Evolutionary conservation across 768 basidiomycete genomes (phyloP).

Genomic region (Tylopilus sp.): DNA sequence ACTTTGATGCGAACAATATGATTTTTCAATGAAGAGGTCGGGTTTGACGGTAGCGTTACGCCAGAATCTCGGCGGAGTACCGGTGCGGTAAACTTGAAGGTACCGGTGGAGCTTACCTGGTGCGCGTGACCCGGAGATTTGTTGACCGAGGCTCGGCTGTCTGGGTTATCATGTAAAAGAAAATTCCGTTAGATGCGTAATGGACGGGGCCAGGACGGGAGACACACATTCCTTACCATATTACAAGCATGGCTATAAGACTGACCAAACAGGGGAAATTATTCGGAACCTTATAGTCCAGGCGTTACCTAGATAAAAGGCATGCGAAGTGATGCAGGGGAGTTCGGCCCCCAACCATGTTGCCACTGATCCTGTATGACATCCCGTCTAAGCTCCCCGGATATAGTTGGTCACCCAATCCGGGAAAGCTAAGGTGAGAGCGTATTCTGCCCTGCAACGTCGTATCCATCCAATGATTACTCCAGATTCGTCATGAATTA

Average conservation of each 20-base stretch:
- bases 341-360: slow-evolving; percentile 11
- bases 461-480: not conserved
- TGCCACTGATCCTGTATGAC: slow-evolving; percentile 36
- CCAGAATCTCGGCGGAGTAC: no score
- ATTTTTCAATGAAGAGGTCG: no score
- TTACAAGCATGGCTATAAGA: not conserved
- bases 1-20: no score
- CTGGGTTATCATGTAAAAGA: no score
- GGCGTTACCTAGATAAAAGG: slow-evolving; percentile 2
- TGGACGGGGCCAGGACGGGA: no score
- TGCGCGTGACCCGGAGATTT: no score
- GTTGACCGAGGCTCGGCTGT: no score
- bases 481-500: slow-evolving; percentile 31
- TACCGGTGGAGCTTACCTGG: no score
- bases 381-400: slow-evolving; percentile 32
- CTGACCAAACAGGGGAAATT: not conserved
- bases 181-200: no score
- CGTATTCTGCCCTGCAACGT: not conserved
- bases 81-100: no score
- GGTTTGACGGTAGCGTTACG: no score
- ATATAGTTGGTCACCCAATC: slow-evolving; percentile 35
- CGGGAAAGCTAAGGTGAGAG: slow-evolving; percentile 36
- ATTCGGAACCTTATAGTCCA: not conserved
- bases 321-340: not conserved
- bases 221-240: not conserved